Evolutionary conservation across 495 filamentous ascomycete genomes (phyloP).

Genomic region (Tetracladium setigerum): DNA sequence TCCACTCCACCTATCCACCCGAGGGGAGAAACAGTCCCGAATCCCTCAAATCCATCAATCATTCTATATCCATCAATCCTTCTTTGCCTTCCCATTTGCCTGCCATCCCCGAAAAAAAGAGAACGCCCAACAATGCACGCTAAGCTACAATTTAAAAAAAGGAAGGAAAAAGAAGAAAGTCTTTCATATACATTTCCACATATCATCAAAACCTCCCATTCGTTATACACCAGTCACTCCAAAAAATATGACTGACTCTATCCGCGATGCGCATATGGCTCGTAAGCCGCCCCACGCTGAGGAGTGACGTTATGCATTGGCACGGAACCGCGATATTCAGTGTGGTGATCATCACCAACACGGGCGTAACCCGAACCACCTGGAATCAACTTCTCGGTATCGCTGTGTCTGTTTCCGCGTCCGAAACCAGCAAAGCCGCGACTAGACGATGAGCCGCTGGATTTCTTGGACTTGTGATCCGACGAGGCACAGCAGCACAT

Average conservation of each 20-base stretch:
- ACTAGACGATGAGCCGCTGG: slow-evolving; percentile 10
- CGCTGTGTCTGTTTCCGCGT: slow-evolving; percentile 16
- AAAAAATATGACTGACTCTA: background rate
- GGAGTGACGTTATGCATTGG: slow-evolving; percentile 19
- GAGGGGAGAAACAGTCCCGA: too few relatives aligned
- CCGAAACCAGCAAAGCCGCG: background rate
- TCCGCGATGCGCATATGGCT: slow-evolving; percentile 45
- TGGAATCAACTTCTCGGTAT: slow-evolving; percentile 40
- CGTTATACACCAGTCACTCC: background rate
- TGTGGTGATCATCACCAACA: slow-evolving; percentile 28
- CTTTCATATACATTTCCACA: background rate
- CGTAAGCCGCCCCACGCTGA: slow-evolving; percentile 38
- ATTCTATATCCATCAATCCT: too few relatives aligned
- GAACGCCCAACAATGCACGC: slow-evolving; percentile 14
- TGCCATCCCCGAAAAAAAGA: too few relatives aligned
- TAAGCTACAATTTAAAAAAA: background rate
- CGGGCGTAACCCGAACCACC: slow-evolving; percentile 33
- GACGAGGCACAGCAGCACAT: slow-evolving; percentile 71
- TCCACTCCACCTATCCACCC: too few relatives aligned
- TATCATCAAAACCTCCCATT: background rate
- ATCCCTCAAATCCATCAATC: too few relatives aligned
- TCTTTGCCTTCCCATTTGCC: too few relatives aligned
- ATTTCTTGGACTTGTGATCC: slow-evolving; percentile 25
- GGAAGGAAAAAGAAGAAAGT: background rate
- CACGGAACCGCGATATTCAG: slow-evolving; percentile 8